Conservation (phyloP, 805 yeast genomes). For the Geotrichum ghanense region DNA sequence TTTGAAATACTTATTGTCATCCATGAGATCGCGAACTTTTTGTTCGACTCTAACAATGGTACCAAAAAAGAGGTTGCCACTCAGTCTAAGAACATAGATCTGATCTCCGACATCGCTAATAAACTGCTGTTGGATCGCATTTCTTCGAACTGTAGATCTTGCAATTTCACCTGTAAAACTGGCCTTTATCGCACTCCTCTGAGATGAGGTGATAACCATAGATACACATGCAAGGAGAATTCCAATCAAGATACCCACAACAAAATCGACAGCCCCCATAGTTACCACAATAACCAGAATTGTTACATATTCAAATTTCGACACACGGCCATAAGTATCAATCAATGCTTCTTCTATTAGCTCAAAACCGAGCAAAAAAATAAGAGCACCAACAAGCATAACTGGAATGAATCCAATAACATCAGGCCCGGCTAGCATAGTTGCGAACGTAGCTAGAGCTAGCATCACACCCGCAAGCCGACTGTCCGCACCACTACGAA, state of each 20-base stretch:
- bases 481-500: constrained; percentile 89
- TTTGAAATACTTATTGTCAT: constrained; percentile 32
- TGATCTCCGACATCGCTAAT: constrained; percentile 80
- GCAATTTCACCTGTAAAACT: constrained; percentile 81
- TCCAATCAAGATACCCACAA: constrained; percentile 83
- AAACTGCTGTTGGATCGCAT: constrained; percentile 78
- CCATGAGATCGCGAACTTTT: constrained; percentile 54
- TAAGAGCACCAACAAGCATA: constrained; percentile 92
- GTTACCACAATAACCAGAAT: constrained; percentile 77
- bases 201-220: constrained; percentile 85
- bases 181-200: constrained; percentile 69
- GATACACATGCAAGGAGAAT: constrained; percentile 83
- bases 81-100: constrained; percentile 73
- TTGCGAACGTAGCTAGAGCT: constrained; percentile 66
- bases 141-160: constrained; percentile 84
- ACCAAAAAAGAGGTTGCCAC: constrained; percentile 88
- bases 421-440: constrained; percentile 82
- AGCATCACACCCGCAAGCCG: constrained; percentile 79
- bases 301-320: constrained; percentile 71
- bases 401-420: constrained; percentile 90
- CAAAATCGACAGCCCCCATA: constrained; percentile 95
- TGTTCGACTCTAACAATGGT: constrained; percentile 87
- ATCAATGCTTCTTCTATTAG: constrained; percentile 72
- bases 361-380: constrained; percentile 85
- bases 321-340: constrained; percentile 72